A percentile compares a stretch with the other conserved stretches of the same genome.
These are phyloP conservation scores for Apiotrichum porosum DNA, from an alignment of 1,284 basidiomycete species.

Conservation along the genomic window DNA sequence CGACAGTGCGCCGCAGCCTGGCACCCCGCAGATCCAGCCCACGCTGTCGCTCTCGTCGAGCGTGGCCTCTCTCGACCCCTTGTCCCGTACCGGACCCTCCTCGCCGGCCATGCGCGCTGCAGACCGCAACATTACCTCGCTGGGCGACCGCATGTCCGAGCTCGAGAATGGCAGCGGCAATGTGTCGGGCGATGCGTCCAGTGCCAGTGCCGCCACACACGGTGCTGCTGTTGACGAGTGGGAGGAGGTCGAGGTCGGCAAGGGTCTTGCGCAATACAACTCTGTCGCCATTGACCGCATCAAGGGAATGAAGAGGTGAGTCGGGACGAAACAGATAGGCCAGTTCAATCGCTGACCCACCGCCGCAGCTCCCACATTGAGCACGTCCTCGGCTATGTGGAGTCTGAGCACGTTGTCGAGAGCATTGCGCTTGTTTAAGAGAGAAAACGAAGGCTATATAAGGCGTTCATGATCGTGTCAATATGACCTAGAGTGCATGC, in stretches of 20 bases:
- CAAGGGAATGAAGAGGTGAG: slow-evolving; percentile 83
- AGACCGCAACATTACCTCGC: slow-evolving; percentile 7
- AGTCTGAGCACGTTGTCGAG: slow-evolving; percentile 94
- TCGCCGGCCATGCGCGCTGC: slow-evolving; percentile 33
- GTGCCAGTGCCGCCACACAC: background rate
- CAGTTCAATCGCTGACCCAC: no score
- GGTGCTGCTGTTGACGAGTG: slow-evolving; percentile 53
- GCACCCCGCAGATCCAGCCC: slow-evolving; percentile 44
- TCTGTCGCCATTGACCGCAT: slow-evolving; percentile 84
- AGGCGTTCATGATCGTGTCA: no score
- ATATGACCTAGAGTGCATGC: no score
- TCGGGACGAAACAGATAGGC: slow-evolving; percentile 12
- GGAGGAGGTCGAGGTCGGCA: slow-evolving; percentile 83
- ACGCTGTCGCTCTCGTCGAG: slow-evolving; percentile 43
- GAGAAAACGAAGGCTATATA: no score
- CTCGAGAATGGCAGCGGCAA: no score
- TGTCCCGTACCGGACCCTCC: slow-evolving; percentile 30
- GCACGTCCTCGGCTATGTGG: slow-evolving; percentile 81
- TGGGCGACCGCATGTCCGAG: background rate
- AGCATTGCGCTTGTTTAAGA: slow-evolving; percentile 56
- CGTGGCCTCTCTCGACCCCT: slow-evolving; percentile 46
- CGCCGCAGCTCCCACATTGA: slow-evolving; percentile 78
- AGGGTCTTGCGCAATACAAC: slow-evolving; percentile 93
- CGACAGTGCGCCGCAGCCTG: slow-evolving; percentile 24
- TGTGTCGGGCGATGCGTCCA: background rate